Base-by-base conservation (phyloP, 441 rosid genomes). In the Bruguiera hainesii region DNA sequence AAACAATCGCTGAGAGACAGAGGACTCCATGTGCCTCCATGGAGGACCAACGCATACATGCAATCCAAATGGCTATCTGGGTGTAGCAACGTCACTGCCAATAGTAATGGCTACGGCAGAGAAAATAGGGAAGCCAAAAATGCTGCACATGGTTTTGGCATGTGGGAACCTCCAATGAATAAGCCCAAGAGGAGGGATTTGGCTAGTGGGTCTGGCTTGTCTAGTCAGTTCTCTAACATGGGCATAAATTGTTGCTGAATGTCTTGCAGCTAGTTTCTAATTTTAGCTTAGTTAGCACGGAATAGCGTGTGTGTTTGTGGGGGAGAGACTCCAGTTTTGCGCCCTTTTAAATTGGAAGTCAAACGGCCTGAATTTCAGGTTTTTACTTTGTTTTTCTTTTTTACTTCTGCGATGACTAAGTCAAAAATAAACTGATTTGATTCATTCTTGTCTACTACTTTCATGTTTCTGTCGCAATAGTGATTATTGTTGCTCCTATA, bases 21-120 rank as follows among this genome's bases (percentile, higher is more conserved):
- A 26, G 86, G 84, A 20, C 86, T 83, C 31, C 79, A 83, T 39
- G 51, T 83, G 31, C 86, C 86, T 2, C 86, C 86, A 15, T 83
- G 86, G 86, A 78, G 86, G 69, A 78, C 82, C 29, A 66, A 35
- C 37, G 5, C 63, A 15, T 80, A 80, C 81, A 80, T 83, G 86
- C 76, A 76, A n/a, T 76, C 82, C 67, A 83, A 83, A 72, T 80
- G 86, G 86, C 71, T 77, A 16, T 80, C 80, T 5, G 66, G 56
- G 56, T 56, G 31, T 60, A 58, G 49, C 51, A 53, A 67, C 15
- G 19, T 26, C 61, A 35, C 49, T 6, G 26, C 23, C 21, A 20
- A 15, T 46, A 31, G 4, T 35, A 7, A 3, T 69, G 56, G 42
- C 39, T 49, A 18, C 21, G 66, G 64, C 21, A 63, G 39, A 19